Conservation (phyloP, 352 stramenopile genomes). For the Globisporangium uncinulatum region DNA sequence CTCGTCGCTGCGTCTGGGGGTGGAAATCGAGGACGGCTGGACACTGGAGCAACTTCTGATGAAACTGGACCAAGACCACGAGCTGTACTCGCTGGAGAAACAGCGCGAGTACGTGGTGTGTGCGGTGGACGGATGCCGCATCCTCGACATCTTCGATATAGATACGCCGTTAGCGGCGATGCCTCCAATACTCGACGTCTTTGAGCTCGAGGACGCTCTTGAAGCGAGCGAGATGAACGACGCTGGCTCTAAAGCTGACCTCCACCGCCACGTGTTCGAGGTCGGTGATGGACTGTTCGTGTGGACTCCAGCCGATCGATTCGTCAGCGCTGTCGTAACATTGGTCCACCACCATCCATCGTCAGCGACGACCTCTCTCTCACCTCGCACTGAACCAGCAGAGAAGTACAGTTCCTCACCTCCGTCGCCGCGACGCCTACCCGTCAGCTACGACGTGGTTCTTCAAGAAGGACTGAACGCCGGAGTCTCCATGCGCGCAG, state of each 20-base stretch:
- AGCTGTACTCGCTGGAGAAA: conserved; percentile 7
- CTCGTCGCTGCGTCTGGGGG: conserved; percentile 16
- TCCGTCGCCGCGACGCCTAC: background rate
- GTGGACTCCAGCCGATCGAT: conserved; percentile 15
- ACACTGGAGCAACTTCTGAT: conserved; percentile 39
- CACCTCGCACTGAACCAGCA: background rate
- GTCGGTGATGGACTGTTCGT: conserved; percentile 15
- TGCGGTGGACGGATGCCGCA: conserved; percentile 15
- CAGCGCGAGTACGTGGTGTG: conserved; percentile 20
- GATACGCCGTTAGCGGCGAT: conserved; percentile 25
- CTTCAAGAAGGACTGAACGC: conserved; percentile 14
- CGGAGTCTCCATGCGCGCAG: conserved; percentile 6
- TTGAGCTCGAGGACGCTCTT: conserved; percentile 27
- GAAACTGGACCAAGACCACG: conserved; percentile 21
- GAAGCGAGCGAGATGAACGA: background rate
- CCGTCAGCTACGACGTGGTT: conserved; percentile 14
- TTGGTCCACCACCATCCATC: background rate
- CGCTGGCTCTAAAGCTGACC: background rate
- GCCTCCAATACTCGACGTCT: conserved; percentile 26
- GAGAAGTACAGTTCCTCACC: background rate
- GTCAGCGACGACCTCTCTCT: background rate
- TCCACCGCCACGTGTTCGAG: conserved; percentile 5
- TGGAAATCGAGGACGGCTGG: conserved; percentile 17
- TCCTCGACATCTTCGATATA: conserved; percentile 24
- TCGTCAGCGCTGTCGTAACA: conserved; percentile 18